Percentiles rank a stretch among this genome's conserved stretches.
Evolutionary conservation across 371 early-diverging fungal genomes (phyloP).

Genomic region (Actinomucor elegans): DNA sequence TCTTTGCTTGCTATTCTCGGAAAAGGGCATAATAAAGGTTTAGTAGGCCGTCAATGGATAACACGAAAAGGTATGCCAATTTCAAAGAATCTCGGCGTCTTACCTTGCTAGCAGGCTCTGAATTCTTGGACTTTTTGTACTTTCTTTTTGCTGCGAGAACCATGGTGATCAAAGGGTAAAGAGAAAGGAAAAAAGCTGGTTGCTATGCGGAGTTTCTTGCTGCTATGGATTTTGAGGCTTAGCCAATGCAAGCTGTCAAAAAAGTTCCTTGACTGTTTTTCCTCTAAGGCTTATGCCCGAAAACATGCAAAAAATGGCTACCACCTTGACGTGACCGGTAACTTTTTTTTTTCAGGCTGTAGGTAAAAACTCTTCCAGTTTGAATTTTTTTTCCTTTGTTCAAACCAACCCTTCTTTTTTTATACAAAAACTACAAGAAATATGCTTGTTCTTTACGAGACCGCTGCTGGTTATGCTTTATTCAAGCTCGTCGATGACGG

Average conservation of each 20-base stretch:
- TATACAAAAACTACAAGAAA: slow-evolving; percentile 7
- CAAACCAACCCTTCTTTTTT: slow-evolving; percentile 10
- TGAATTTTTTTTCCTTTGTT: slow-evolving; percentile 10
- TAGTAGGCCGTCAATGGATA: too few species aligned
- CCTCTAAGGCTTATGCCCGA: slow-evolving; percentile 12
- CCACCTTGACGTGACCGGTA: background rate
- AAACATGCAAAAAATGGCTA: too few species aligned
- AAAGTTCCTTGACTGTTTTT: slow-evolving; percentile 1
- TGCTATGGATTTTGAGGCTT: slow-evolving; percentile 12
- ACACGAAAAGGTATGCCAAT: background rate
- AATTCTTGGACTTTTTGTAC: slow-evolving; percentile 9
- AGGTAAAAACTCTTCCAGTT: background rate
- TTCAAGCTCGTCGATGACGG: slow-evolving; percentile 85
- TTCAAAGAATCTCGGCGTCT: too few species aligned
- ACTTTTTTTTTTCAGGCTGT: background rate
- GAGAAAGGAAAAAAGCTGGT: slow-evolving; percentile 3
- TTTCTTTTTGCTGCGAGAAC: slow-evolving; percentile 26
- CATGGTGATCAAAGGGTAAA: slow-evolving; percentile 3
- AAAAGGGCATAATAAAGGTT: too few species aligned
- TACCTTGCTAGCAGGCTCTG: slow-evolving; percentile 10
- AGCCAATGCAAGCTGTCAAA: slow-evolving; percentile 10
- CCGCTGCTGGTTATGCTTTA: slow-evolving; percentile 87
- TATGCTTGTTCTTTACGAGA: slow-evolving; percentile 86
- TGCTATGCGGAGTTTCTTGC: background rate
- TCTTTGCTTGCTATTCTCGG: slow-evolving; percentile 24